These are phyloP conservation scores for Coprinopsis cinerea DNA, from an alignment of 768 basidiomycete species.

Conservation along the genomic window DNA sequence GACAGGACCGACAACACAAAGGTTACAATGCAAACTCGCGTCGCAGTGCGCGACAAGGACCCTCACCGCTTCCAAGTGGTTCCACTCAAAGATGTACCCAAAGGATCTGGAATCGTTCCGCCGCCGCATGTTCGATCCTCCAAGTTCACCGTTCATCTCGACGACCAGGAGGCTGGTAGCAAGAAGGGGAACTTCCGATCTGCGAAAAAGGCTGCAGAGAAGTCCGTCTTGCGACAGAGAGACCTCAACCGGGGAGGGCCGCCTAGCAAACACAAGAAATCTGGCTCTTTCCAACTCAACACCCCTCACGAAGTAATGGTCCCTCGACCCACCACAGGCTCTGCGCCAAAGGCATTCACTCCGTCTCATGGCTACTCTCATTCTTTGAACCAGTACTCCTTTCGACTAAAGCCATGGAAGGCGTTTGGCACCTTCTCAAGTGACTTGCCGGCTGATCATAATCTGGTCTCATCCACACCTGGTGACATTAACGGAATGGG, in stretches of 20 bases:
- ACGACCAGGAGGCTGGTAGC: not conserved
- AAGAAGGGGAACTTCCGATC: slow-evolving; percentile 1
- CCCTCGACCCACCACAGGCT: not conserved
- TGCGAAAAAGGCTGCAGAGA: not conserved
- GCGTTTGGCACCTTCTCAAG: slow-evolving; percentile 9
- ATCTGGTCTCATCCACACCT: no score
- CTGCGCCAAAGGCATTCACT: not conserved
- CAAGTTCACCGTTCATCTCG: slow-evolving; percentile 9
- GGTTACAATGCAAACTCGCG: slow-evolving; percentile 39
- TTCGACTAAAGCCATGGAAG: slow-evolving; percentile 11
- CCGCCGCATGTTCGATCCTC: not conserved
- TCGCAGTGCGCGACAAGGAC: slow-evolving; percentile 37
- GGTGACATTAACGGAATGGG: no score
- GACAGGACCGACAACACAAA: slow-evolving; percentile 15
- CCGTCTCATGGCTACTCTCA: slow-evolving; percentile 12
- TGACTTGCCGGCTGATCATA: not conserved
- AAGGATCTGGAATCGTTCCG: slow-evolving; percentile 6
- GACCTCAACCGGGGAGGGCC: not conserved
- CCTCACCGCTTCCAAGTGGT: slow-evolving; percentile 41
- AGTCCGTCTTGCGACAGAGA: not conserved
- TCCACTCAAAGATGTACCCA: slow-evolving; percentile 30
- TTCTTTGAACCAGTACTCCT: slow-evolving; percentile 10
- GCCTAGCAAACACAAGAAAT: not conserved
- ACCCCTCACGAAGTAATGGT: not conserved
- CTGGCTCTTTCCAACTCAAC: not conserved